phyloP scores from a whole-genome alignment of 2,329 filamentous ascomycete species.

The Ophiostoma sp. region DNA sequence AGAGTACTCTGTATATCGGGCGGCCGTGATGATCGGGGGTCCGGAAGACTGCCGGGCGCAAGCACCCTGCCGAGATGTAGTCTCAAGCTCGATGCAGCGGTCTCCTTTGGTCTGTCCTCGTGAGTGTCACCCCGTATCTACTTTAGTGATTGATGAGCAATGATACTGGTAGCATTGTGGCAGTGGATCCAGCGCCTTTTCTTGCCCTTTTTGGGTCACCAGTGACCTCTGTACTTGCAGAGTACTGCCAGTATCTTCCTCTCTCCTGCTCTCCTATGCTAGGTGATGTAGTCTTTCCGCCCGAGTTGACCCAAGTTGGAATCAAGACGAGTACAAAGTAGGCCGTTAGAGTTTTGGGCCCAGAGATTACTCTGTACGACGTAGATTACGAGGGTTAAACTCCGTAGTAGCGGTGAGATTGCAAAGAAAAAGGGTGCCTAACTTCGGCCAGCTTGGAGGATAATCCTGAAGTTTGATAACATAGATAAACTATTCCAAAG shows the following conservation, averaged over 20 bases:
- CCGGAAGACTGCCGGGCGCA: not conserved
- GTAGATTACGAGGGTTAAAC: not conserved
- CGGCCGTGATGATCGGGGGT: not conserved
- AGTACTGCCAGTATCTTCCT: not conserved
- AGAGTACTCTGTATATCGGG: too few relatives aligned
- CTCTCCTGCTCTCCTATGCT: not conserved
- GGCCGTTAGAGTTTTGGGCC: not conserved
- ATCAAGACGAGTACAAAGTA: not conserved
- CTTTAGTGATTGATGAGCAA: not conserved
- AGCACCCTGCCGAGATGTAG: not conserved
- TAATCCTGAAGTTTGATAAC: not conserved
- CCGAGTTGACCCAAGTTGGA: not conserved
- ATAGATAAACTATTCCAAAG: not conserved
- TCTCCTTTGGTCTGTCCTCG: not conserved
- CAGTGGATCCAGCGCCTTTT: conserved; percentile 10
- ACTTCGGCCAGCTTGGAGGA: not conserved
- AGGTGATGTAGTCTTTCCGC: not conserved
- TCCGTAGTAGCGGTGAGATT: not conserved
- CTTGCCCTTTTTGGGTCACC: not conserved
- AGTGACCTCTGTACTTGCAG: not conserved
- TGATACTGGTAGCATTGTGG: not conserved
- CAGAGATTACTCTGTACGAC: not conserved
- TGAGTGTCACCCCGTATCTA: not conserved
- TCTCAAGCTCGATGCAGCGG: not conserved
- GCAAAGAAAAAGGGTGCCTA: not conserved